These are phyloP conservation scores for Alternaria gansuensis DNA, from an alignment of 2,329 filamentous ascomycete species.

Conservation along the genomic window DNA sequence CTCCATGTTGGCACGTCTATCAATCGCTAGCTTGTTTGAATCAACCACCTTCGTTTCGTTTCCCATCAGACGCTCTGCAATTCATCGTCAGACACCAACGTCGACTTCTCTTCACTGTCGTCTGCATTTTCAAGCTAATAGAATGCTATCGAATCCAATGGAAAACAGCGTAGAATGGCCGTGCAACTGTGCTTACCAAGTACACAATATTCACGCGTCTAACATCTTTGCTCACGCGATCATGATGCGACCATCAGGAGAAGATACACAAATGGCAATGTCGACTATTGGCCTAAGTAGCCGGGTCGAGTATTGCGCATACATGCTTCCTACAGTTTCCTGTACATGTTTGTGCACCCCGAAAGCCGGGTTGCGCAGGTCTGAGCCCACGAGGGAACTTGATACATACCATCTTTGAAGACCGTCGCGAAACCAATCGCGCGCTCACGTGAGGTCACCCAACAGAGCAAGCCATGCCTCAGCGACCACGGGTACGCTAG, in stretches of 20 bases:
- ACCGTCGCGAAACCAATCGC: not conserved
- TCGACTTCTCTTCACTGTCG: conserved; percentile 3
- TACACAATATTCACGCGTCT: not conserved
- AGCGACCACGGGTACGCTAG: no score
- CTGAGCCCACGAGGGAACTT: not conserved
- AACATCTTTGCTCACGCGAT: not conserved
- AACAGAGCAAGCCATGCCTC: not conserved
- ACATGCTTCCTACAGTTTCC: not conserved
- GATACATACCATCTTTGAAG: not conserved
- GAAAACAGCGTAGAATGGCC: conserved; percentile 4
- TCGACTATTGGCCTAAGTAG: not conserved
- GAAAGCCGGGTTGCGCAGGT: not conserved
- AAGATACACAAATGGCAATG: not conserved
- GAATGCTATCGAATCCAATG: conserved; percentile 18
- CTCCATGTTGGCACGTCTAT: not conserved
- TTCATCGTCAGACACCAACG: not conserved
- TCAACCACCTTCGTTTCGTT: not conserved
- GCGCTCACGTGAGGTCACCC: conserved; percentile 2
- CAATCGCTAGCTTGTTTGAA: not conserved
- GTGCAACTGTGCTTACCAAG: conserved; percentile 1
- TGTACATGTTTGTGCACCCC: not conserved
- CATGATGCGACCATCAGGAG: not conserved
- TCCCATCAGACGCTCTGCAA: not conserved
- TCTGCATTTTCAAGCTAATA: conserved; percentile 7
- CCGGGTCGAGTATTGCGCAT: not conserved